Conservation (phyloP, 2,329 filamentous ascomycete genomes). For the Drechslerella dactyloides region DNA sequence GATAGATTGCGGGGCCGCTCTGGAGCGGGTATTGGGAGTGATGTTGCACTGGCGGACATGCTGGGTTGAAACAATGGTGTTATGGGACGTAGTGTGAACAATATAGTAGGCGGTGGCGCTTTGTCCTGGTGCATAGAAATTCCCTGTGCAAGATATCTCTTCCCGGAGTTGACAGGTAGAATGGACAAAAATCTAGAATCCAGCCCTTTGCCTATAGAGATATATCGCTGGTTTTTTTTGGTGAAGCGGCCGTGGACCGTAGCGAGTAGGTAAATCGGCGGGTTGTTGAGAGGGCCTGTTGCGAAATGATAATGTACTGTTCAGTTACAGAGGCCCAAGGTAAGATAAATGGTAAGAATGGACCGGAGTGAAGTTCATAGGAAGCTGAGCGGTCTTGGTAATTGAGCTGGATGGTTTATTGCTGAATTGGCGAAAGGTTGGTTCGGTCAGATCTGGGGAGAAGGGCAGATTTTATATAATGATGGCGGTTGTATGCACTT, state of each 20-base stretch:
- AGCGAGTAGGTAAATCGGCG: background rate
- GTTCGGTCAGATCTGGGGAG: too few relatives aligned
- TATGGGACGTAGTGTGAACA: background rate
- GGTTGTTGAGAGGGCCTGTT: background rate
- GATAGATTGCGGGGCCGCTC: slow-evolving; percentile 24
- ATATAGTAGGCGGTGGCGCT: slow-evolving; percentile 11
- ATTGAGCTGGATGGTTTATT: too few relatives aligned
- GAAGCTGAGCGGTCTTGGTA: too few relatives aligned
- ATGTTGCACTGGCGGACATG: slow-evolving; percentile 15
- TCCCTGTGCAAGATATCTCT: background rate
- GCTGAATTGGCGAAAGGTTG: too few relatives aligned
- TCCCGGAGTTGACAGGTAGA: background rate
- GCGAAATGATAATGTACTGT: too few relatives aligned
- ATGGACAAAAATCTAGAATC: background rate
- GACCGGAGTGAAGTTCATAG: too few relatives aligned
- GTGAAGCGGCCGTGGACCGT: background rate
- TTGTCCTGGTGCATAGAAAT: slow-evolving; percentile 29
- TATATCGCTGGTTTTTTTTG: background rate
- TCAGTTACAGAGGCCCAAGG: too few relatives aligned
- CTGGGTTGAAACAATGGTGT: slow-evolving; percentile 1
- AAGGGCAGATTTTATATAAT: too few relatives aligned
- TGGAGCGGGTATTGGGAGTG: slow-evolving; percentile 17
- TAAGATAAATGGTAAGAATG: too few relatives aligned
- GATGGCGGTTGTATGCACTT: too few relatives aligned
- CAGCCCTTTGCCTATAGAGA: background rate